These are phyloP conservation scores for Phlebopus sp. DNA, from an alignment of 1,284 basidiomycete species.

Conservation along the genomic window DNA sequence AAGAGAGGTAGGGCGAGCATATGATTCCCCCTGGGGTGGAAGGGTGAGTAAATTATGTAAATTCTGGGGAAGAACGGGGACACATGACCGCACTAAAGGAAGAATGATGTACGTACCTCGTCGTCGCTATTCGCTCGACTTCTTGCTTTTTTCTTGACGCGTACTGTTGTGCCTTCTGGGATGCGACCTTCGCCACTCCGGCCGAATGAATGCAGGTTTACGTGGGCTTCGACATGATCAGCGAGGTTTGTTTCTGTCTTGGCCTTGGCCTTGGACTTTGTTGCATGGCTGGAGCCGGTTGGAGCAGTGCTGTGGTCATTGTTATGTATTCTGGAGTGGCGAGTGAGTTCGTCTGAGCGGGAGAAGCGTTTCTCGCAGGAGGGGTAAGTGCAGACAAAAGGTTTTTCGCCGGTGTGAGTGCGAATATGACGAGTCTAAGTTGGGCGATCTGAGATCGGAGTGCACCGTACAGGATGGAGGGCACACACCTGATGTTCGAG, in stretches of 20 bases:
- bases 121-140: conserved; percentile 77
- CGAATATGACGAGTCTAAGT: conserved; percentile 96
- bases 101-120: conserved; percentile 49
- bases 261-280: conserved; percentile 33
- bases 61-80: conserved; percentile 16
- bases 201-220: conserved; percentile 27
- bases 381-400: conserved; percentile 89
- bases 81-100: conserved; percentile 4
- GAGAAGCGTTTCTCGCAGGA: conserved; percentile 99
- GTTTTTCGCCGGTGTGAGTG: conserved; percentile 98
- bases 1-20: conserved; percentile 64
- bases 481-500: conserved; percentile 85
- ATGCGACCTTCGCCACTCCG: conserved; percentile 19
- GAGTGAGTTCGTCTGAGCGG: conserved; percentile 94
- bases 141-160: conserved; percentile 68
- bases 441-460: conserved; percentile 17
- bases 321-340: conserved; percentile 92
- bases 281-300: conserved; percentile 20
- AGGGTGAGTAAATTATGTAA: conserved; percentile 22
- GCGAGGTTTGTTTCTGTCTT: conserved; percentile 35
- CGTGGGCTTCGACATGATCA: conserved; percentile 33
- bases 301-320: conserved; percentile 43
- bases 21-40: conserved; percentile 53
- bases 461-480: conserved; percentile 13
- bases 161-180: conserved; percentile 27